These are phyloP conservation scores for Volvox africanus DNA, from an alignment of 139 green algal species.

Conservation along the genomic window DNA sequence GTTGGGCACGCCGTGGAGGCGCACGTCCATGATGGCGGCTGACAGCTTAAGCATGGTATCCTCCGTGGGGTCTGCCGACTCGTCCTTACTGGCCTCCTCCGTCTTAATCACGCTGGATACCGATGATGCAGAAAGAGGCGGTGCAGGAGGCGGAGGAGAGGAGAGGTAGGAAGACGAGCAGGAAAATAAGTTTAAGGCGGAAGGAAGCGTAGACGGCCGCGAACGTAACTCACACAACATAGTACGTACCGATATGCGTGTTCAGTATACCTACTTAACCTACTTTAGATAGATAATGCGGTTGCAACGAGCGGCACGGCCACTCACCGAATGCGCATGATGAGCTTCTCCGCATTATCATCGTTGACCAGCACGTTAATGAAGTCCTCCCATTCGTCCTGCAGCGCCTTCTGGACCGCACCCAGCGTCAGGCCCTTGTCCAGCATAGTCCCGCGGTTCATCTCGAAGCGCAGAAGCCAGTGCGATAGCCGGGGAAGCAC, in stretches of 20 bases:
- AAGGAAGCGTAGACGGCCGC: no score
- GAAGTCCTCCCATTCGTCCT: slow-evolving; percentile 91
- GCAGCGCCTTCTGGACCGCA: slow-evolving; percentile 73
- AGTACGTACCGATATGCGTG: no score
- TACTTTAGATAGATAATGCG: no score
- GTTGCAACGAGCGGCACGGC: not conserved
- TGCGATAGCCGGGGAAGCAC: slow-evolving; percentile 82
- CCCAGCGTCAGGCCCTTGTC: slow-evolving; percentile 47
- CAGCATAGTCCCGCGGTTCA: slow-evolving; percentile 80
- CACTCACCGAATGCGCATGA: slow-evolving; percentile 80
- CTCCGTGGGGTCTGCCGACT: slow-evolving; percentile 61
- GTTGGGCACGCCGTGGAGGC: slow-evolving; percentile 83
- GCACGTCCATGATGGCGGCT: slow-evolving; percentile 46
- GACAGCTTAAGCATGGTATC: slow-evolving; percentile 60
- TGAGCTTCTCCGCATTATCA: slow-evolving; percentile 95
- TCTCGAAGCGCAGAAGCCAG: slow-evolving; percentile 97
- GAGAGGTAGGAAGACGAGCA: not conserved
- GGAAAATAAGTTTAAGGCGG: no score
- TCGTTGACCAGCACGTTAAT: slow-evolving; percentile 96
- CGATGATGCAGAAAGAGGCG: no score
- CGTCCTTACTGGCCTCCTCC: slow-evolving; percentile 43
- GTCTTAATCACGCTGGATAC: slow-evolving; percentile 39
- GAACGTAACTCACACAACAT: no score
- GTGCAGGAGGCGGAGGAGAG: not conserved
- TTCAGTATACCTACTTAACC: no score